Percentiles rank a stretch among this genome's conserved stretches.
Conservation (phyloP, 2,329 filamentous ascomycete species). For the Aspergillus luchuensis region DNA sequence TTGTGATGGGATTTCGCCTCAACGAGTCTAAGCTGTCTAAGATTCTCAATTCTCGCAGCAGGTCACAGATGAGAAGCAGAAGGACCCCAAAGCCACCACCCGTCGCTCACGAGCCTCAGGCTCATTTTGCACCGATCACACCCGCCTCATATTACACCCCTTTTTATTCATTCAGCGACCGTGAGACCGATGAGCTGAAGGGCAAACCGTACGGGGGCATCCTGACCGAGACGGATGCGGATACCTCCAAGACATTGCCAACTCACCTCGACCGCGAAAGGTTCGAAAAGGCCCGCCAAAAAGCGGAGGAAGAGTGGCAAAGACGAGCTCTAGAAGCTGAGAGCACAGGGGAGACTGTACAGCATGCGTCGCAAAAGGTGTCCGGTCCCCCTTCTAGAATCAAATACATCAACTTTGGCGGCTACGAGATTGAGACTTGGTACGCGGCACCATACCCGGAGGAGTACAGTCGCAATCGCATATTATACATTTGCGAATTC, state of each 20-base stretch:
- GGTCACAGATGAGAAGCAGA: constrained; percentile 57
- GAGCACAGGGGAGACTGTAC: constrained; percentile 62
- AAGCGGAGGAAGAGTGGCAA: constrained; percentile 90
- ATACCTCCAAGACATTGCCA: constrained; percentile 86
- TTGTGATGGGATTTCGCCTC: constrained; percentile 63
- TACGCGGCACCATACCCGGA: constrained; percentile 97
- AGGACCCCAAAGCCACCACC: constrained; percentile 46
- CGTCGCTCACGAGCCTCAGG: constrained; percentile 49
- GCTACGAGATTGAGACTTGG: constrained; percentile 98
- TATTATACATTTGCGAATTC: constrained; percentile 99
- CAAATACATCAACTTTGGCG: constrained; percentile 97
- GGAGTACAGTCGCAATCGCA: constrained; percentile 93
- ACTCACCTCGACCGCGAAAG: constrained; percentile 75
- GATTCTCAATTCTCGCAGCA: constrained; percentile 62
- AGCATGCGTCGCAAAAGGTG: constrained; percentile 70
- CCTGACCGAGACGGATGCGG: constrained; percentile 81
- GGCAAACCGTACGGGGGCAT: constrained; percentile 96
- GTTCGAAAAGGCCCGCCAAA: constrained; percentile 87
- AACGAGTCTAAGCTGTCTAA: constrained; percentile 61
- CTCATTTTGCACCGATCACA: constrained; percentile 62
- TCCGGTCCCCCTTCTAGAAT: constrained; percentile 92
- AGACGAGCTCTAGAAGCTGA: constrained; percentile 64
- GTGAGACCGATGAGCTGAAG: constrained; percentile 84
- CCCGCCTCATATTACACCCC: constrained; percentile 69
- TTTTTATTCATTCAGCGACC: constrained; percentile 86